Conservation (phyloP, 2,329 filamentous ascomycete species). For the Ophiostoma tasmaniense region DNA sequence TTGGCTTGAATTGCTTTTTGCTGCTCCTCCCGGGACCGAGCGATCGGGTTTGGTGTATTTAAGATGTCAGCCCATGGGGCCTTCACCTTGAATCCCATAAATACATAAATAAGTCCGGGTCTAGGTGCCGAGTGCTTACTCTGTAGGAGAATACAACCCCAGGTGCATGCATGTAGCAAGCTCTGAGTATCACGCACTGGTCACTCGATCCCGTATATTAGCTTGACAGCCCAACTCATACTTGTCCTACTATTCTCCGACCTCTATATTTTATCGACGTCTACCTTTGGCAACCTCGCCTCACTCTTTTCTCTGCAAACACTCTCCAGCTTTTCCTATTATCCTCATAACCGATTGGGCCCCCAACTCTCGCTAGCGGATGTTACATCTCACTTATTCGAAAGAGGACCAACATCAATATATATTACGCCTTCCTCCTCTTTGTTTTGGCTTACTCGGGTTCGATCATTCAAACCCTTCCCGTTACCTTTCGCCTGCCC, state of each 20-base stretch:
- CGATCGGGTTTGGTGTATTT: no score
- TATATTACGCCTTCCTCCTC: not conserved
- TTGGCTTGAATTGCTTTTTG: no score
- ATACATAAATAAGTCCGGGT: not conserved
- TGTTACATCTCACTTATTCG: not conserved
- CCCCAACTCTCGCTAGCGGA: not conserved
- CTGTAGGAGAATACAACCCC: no score
- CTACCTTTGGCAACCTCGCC: not conserved
- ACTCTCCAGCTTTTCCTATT: not conserved
- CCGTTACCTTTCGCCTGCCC: not conserved
- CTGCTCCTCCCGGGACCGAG: no score
- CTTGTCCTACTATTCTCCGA: not conserved
- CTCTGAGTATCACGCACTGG: not conserved
- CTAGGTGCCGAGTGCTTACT: not conserved
- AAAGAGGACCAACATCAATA: not conserved
- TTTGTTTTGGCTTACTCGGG: not conserved
- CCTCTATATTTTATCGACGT: not conserved
- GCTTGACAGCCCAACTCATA: not conserved
- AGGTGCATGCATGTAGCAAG: not conserved
- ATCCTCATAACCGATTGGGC: not conserved
- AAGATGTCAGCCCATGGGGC: no score
- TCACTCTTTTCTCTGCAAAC: not conserved
- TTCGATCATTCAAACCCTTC: not conserved
- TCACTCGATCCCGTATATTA: no score
- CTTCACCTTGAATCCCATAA: no score